Base-by-base conservation (phyloP, 2,329 filamentous ascomycete species). In the Alternaria triticimaculans region DNA sequence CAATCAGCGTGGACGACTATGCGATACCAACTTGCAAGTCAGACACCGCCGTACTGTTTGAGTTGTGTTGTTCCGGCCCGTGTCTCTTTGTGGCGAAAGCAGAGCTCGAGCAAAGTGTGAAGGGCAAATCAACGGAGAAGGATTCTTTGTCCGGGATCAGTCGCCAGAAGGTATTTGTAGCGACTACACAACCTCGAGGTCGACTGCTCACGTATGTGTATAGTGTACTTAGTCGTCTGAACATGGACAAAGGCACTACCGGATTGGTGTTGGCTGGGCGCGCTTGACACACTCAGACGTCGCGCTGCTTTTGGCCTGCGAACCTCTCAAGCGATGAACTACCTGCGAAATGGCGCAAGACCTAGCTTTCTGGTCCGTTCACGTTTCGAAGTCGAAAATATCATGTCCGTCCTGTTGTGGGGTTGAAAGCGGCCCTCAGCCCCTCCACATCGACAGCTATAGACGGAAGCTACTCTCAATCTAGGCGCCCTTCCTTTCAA, bases 181-280 rank as follows among this genome's bases (percentile, higher is more conserved):
- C 76, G 72, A 75, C 64, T 70, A 66, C 66, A 66, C 65, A 72
- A 64, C 62, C 69, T 78, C 72, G 69, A 78, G 66, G 66, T 69
- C 64, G 59, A 75, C 72, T 77, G 73, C 74, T 78, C 74, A 78
- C 74, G 70, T 76, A 76, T 67, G 57, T 72, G 66, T 71, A 74
- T 69, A 74, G 72, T 68, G 70, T 68, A 73, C 66, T 63, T 71
- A 64, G 67, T 69, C 67, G 74, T 68, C 77, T 79, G 74, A 79
- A 76, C 72, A 76, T 77, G 78, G 78, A 80, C 78, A 80, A 80
- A 79, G 78, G 76, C 70, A 67, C 70, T 66, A 69, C 77, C 76
- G 78, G 75, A 79, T 79, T 67, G 72, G 77, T 78, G 66, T 69
- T 72, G 69, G 72, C 65, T 70, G 74, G 68, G 66, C 65, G 67